phyloP scores from a whole-genome alignment of 2,329 filamentous ascomycete genomes.

The Ascochyta clinopodiicola region DNA sequence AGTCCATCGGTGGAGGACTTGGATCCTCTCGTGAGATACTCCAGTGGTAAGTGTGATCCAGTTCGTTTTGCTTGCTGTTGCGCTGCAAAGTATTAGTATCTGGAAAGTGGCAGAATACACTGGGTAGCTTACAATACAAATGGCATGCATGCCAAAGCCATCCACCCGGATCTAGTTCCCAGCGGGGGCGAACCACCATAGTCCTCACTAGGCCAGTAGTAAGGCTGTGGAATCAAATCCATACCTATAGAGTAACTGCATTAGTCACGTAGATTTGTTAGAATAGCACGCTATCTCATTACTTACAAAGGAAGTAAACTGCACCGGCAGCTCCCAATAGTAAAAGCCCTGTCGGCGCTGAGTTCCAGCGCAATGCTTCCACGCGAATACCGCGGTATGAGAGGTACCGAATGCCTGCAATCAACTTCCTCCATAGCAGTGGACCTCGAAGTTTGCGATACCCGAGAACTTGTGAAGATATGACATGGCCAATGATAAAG shows the following conservation, averaged over 20 bases:
- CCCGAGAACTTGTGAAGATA: conserved; percentile 38
- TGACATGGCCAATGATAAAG: conserved; percentile 53
- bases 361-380: conserved; percentile 31
- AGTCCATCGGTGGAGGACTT: conserved; percentile 46
- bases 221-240: conserved; percentile 29
- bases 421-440: background rate
- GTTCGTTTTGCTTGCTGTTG: conserved; percentile 62
- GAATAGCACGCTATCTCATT: background rate
- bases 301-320: conserved; percentile 29
- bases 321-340: conserved; percentile 30
- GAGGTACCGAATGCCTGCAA: conserved; percentile 33
- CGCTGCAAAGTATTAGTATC: conserved; percentile 31
- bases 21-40: conserved; percentile 63
- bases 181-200: conserved; percentile 38
- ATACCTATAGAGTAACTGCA: conserved; percentile 14
- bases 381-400: conserved; percentile 39
- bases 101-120: background rate
- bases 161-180: conserved; percentile 38
- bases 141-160: conserved; percentile 39
- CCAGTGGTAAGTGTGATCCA: conserved; percentile 62
- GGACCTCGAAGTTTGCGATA: conserved; percentile 2
- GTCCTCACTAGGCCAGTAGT: conserved; percentile 26
- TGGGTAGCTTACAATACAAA: conserved; percentile 30
- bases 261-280: background rate
- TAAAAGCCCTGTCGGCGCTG: conserved; percentile 35